Evolutionary conservation across 148 eudicot species (phyloP), one percentile per base, ranked within the genome.

Genomic region (Linanthus parryae): DNA sequence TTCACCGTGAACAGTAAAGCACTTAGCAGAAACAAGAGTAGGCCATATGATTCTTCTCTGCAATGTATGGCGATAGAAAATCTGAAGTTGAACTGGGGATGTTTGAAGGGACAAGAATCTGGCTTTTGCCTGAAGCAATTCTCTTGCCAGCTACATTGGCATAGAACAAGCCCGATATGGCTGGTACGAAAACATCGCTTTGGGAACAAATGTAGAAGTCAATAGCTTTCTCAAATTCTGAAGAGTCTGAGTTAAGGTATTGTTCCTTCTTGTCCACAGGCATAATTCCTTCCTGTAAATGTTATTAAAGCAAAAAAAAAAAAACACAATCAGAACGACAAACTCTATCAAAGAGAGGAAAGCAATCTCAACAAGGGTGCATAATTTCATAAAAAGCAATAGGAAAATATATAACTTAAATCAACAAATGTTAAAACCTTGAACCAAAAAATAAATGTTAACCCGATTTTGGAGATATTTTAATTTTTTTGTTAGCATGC

Each of bases 1-100:
- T n/a, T n/a, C n/a, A n/a, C n/a, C n/a, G n/a, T n/a, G n/a, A n/a
- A n/a, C n/a, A n/a, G n/a, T n/a, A n/a, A n/a, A n/a, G n/a, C n/a
- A n/a, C n/a, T n/a, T 78, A 86, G 78, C 98, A 87, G 62, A 76
- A 87, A 58, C 98, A 92, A 9, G 96, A 87, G 52, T 87, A 84
- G 23, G 96, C 98, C 78, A 84, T 61, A 69, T 92, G 98, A 69
- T 77, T 87, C 79, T 79, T 69, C 73, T 82, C 71, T 44, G 90
- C 66, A 61, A 92, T 74, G 13, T 87, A 92, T 29, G 67, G 75
- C 15, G 96, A 92, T 51, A 79, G 31, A 63, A 61, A 92, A 18
- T 79, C 69, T 22, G 63, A 57, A 28, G 91, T 75, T 16, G 80
- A 57, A 50, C 54, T 62, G 4, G 74, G 56, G 52, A 78, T 62